Evolutionary conservation across 768 basidiomycete genomes (phyloP).

Genomic region (Tremella mesenterica): DNA sequence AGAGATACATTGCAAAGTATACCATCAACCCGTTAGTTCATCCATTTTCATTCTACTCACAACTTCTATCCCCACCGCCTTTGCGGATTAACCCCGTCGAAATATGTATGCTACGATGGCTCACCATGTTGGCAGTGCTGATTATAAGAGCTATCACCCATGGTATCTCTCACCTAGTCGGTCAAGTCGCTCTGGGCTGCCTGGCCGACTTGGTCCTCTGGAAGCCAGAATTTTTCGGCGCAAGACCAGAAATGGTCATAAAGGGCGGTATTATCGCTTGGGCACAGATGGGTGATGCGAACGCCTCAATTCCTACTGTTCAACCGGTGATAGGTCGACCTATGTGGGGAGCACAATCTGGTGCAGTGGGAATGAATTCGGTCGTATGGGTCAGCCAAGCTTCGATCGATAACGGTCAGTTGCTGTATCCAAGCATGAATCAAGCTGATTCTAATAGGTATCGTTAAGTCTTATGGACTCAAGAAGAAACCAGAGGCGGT

Average conservation of each 20-base stretch:
- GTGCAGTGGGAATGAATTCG: conserved; percentile 74
- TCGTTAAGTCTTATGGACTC: conserved; percentile 59
- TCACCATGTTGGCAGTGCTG: conserved; percentile 1
- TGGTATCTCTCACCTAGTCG: conserved; percentile 78
- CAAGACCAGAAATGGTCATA: conserved; percentile 85
- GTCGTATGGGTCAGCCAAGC: conserved; percentile 73
- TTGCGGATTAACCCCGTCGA: not conserved
- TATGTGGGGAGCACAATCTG: conserved; percentile 83
- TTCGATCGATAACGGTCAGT: conserved; percentile 52
- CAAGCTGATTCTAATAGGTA: conserved; percentile 47
- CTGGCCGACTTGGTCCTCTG: conserved; percentile 93
- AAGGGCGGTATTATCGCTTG: conserved; percentile 90
- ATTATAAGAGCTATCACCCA: conserved; percentile 74
- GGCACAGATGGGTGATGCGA: conserved; percentile 94
- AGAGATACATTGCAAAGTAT: conserved; percentile 91
- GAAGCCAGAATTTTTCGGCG: conserved; percentile 88
- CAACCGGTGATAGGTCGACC: conserved; percentile 77
- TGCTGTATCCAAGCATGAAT: not conserved
- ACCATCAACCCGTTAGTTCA: conserved; percentile 85
- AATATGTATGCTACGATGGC: not conserved
- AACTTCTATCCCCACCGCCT: not conserved
- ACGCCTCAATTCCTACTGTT: conserved; percentile 90
- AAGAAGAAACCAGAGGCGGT: conserved; percentile 69
- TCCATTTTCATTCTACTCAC: not conserved
- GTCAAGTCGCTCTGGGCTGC: conserved; percentile 68